phyloP scores from a whole-genome alignment of 1,284 basidiomycete species.

The Serendipita sp. region DNA sequence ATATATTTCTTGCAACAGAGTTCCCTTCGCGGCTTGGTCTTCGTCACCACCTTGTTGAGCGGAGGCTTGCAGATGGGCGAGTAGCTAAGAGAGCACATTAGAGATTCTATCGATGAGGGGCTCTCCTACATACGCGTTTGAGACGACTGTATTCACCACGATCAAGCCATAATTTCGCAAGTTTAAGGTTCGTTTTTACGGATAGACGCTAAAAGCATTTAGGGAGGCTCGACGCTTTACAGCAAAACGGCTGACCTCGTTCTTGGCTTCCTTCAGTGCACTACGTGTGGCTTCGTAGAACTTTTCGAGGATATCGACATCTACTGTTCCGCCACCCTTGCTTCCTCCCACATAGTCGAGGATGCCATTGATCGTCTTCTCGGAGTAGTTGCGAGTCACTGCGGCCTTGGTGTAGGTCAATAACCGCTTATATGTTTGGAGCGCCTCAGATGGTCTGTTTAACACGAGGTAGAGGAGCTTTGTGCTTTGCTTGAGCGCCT shows the following conservation, averaged over 20 bases:
- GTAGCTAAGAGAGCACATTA: constrained; percentile 32
- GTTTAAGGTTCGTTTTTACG: constrained; percentile 90
- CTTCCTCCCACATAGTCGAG: constrained; percentile 91
- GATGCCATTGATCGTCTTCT: constrained; percentile 98
- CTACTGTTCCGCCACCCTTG: constrained; percentile 66
- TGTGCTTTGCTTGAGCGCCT: constrained; percentile 93
- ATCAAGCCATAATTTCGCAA: constrained; percentile 95
- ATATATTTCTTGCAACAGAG: constrained; percentile 92
- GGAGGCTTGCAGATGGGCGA: constrained; percentile 56
- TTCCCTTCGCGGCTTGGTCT: constrained; percentile 80
- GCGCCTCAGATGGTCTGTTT: constrained; percentile 67
- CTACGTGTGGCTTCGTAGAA: constrained; percentile 92
- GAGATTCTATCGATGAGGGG: too few relatives aligned
- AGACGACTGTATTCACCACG: constrained; percentile 81
- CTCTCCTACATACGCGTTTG: constrained; percentile 43
- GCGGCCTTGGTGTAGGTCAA: constrained; percentile 87
- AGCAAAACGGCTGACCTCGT: constrained; percentile 50
- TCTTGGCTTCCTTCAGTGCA: constrained; percentile 84
- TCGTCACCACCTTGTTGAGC: constrained; percentile 53
- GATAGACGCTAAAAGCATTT: constrained; percentile 56
- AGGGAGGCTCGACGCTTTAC: constrained; percentile 4
- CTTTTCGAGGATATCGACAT: constrained; percentile 78
- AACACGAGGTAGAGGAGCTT: constrained; percentile 82
- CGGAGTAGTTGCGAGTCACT: constrained; percentile 82
- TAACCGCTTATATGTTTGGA: constrained; percentile 74